Evolutionary conservation across 768 basidiomycete genomes (phyloP), one percentile per base, ranked within the genome.

Genomic region (Lactarius quietus): DNA sequence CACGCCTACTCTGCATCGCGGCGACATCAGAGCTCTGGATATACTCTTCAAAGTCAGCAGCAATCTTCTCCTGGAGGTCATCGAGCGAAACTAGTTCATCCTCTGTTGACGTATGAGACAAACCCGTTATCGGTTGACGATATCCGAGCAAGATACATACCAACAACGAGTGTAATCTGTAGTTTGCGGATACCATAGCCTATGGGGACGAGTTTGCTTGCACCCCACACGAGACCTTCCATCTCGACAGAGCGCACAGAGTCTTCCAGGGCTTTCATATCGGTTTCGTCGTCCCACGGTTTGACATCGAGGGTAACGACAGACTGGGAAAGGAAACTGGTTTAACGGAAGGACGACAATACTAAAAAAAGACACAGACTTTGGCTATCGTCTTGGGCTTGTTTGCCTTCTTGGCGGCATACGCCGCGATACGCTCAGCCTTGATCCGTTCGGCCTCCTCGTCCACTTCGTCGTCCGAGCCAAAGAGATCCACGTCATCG

Each of bases 211-310:
- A 98, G 82, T 79, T 93, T 95, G 79, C 89, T 92, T 48, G 86
- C 84, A 77, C 97, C 96, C 97, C 97, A 99, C 57, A 98, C 84
- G 64, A 99, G 89, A 74, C 97, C 97, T 45, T 90, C 88, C 80
- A 85, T 80, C 77, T 92, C 84, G 72, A 98, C 87, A 26, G 92
- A 87, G 66, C 97, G 87, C 61, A 98, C 96, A 48, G 83, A 73
- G 18, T 81, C 77, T 78, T 98, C 96, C 71, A 98, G 82, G 58
- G 81, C 90, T 52, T 74, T 83, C 95, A 99, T 95, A 78, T 98
- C 93, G 58, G 97, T 99, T 81, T 97, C 95, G 74, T 98, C 96
- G 76, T 98, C 96, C 96, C 95, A 97, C 45, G 96, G 95, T 80
- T 99, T 99, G 68, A 99, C 95, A 71, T 98, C 96, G 71, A 98